Evolutionary conservation across 768 basidiomycete genomes (phyloP), one percentile per base, ranked within the genome.

Genomic region (Amanita jacksonii): DNA sequence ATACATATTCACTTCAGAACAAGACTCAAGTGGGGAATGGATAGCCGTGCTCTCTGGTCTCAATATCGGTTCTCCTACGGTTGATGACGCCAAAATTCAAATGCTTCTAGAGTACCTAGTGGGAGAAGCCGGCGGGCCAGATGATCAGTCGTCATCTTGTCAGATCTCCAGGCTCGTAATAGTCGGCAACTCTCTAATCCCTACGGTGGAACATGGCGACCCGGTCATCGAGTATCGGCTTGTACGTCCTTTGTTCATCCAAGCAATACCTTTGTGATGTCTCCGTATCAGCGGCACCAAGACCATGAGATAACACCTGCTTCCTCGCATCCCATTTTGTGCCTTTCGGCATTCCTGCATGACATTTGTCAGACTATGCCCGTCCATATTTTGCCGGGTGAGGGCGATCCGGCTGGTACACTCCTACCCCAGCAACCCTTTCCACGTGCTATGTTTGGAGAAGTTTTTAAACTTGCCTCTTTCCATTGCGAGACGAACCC

Each of bases 361-460:
- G 90, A 96, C 52, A 71, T 97, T 38, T 75, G 79, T 5, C 74
- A 77, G 9, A 72, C 78, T 13, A 68, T 99, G 51, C 87, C 93
- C 1, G 72, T 97, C 25, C 90, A 93, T 55, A 67, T 99, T 22
- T 69, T 98, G 32, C 89, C 93, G 2, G 96, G 96, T 6, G 77
- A 79, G 41, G 70, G 73, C 27, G 96, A 99, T 61, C 96, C 94
- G 2, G 76, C 90, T 10, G 90, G 88, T 0, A 73, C 76, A 0
- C 90, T 93, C 30, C 66, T 99, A 51, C 96, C 96, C 3, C 96
- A 99, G 59, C 96, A 96, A 55, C 74, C 89, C 0, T 74, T 98
- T 52, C 96, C 96, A 38, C 77, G 81, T 24, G 85, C 89, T 5
- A 92, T 98, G 85, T 84, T 99, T 49, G 79, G 88, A 45, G 65